Evolutionary conservation across 352 stramenopile genomes (phyloP), one percentile per base, ranked within the genome.

Genomic region (Phytophthora boehmeriae): DNA sequence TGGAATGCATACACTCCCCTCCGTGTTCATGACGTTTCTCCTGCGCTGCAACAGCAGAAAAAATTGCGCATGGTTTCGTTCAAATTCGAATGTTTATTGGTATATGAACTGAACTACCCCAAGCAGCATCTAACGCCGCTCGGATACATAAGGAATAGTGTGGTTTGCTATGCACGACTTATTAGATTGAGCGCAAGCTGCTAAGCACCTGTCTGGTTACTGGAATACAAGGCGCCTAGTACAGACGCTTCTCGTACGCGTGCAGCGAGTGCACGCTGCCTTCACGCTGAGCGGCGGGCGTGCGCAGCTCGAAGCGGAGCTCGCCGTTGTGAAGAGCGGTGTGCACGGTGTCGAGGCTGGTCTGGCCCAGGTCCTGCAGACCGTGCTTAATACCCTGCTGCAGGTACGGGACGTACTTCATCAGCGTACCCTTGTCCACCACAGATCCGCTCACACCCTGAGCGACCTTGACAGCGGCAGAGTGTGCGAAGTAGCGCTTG

Each of bases 321-420:
- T 92, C 68, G 44, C 89, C 91, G 44, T 78, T 86, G 66, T 93
- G 80, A 11, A 97, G 77, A 39, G 82, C 74, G 17, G 69, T 59
- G 73, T 97, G 89, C 50, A 98, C 73, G 28, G 96, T 78, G n/a
- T 76, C 69, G 34, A 99, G 73, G 70, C 80, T 96, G n/a, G 79
- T 78, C 59, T 98, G 78, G 62, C 98, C 98, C 35, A 98, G 78
- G 83, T 99, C 97, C 88, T 99, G 98, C 58, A 99, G 85, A 30
- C 98, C 97, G 81, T 99, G 97, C 77, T 96, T 94, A 61, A 99
- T 97, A 54, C 97, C 97, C 76, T 99, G 96, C 56, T 98, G 88
- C 62, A 99, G 80, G 82, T 99, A 99, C 44, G 98, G 98, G 54
- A 99, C 93, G 86, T 99, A 99, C 65, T 97, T 92, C 72, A 95